Percentiles rank a stretch among this genome's conserved stretches.
phyloP scores from a whole-genome alignment of 2,329 filamentous ascomycete genomes.

The Ramularia endophylla region DNA sequence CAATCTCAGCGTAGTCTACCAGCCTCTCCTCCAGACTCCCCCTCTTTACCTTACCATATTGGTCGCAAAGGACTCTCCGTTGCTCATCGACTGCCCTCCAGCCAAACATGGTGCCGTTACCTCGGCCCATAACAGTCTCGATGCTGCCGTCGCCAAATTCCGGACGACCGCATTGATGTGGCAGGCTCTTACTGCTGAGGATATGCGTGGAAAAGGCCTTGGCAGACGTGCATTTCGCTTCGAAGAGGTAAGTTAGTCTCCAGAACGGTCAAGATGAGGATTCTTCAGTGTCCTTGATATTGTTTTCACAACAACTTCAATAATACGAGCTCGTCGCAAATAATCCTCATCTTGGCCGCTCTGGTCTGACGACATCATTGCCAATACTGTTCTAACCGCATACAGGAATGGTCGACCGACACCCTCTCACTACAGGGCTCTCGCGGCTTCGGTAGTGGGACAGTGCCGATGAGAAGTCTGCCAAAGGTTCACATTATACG shows the following conservation, averaged over 20 bases:
- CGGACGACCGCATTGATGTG: slow-evolving; percentile 33
- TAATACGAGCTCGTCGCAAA: no score
- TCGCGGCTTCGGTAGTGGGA: slow-evolving; percentile 1
- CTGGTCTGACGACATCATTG: no score
- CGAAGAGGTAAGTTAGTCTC: no score
- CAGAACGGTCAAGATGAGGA: no score
- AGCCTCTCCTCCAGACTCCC: slow-evolving; percentile 28
- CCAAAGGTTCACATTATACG: slow-evolving; percentile 27
- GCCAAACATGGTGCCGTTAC: slow-evolving; percentile 23
- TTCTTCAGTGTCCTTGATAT: no score
- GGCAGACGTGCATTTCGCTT: slow-evolving; percentile 28
- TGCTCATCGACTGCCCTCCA: slow-evolving; percentile 29
- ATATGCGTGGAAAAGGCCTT: slow-evolving; percentile 24
- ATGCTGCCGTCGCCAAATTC: slow-evolving; percentile 30
- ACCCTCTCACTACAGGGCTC: slow-evolving; percentile 16
- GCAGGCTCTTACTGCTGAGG: slow-evolving; percentile 32
- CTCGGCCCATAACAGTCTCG: slow-evolving; percentile 25
- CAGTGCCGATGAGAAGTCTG: slow-evolving; percentile 19
- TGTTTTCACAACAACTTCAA: no score
- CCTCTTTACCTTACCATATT: slow-evolving; percentile 31
- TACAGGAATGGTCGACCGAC: slow-evolving; percentile 25
- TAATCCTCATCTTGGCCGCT: no score
- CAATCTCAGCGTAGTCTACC: slow-evolving; percentile 22
- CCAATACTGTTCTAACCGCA: no score
- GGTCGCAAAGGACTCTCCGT: slow-evolving; percentile 30